Evolutionary conservation across 2,329 filamentous ascomycete species (phyloP).

Genomic region (Fusarium nisikadoi): DNA sequence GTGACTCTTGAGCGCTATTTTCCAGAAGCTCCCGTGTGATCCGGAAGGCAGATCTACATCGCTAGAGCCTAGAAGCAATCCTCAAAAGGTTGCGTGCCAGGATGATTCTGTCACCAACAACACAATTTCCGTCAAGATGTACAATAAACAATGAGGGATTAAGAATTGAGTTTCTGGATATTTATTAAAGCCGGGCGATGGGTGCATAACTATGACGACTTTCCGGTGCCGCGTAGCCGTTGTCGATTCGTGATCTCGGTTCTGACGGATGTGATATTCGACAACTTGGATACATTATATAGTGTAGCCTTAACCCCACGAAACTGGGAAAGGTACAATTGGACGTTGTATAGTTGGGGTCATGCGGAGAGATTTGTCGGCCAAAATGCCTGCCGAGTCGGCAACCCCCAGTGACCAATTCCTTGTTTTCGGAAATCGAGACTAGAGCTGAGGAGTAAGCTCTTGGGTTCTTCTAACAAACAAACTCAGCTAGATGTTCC

Average conservation of each 20-base stretch:
- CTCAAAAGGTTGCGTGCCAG: not conserved
- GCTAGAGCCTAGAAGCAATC: not conserved
- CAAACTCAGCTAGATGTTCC: not conserved
- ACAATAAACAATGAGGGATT: slow-evolving; percentile 1
- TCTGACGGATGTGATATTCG: slow-evolving; percentile 17
- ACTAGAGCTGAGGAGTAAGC: not conserved
- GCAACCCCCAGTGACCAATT: not conserved
- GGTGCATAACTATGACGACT: slow-evolving; percentile 11
- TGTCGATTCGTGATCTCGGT: slow-evolving; percentile 6
- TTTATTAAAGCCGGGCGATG: not conserved
- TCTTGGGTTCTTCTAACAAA: not conserved
- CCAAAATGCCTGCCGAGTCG: not conserved
- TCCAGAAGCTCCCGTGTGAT: not conserved
- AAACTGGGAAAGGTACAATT: not conserved
- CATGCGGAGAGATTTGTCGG: not conserved
- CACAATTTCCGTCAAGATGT: not conserved
- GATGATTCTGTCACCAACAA: not conserved
- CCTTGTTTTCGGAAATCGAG: not conserved
- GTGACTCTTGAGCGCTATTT: not conserved
- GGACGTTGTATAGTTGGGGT: not conserved
- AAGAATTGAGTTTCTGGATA: not conserved
- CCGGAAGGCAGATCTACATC: not conserved
- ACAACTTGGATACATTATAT: not conserved
- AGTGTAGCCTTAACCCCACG: not conserved
- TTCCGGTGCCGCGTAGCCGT: not conserved